These are phyloP conservation scores for Botryosphaeria dothidea DNA, from an alignment of 2,329 filamentous ascomycete genomes.

Conservation along the genomic window DNA sequence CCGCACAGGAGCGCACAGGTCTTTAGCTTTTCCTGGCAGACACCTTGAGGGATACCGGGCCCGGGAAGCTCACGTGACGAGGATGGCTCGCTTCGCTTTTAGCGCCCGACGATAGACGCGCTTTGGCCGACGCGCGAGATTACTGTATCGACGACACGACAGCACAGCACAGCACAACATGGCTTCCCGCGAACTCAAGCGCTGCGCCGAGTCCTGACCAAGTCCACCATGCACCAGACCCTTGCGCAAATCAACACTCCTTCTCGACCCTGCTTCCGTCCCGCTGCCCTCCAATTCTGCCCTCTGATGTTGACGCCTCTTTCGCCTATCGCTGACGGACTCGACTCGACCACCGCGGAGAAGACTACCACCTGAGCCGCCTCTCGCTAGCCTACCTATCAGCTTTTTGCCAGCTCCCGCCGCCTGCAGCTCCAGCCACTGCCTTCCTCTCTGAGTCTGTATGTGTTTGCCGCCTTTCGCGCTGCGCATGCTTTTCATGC, in stretches of 20 bases:
- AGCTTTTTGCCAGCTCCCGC: not conserved
- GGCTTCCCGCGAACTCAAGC: not conserved
- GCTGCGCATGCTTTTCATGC: not conserved
- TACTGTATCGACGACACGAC: conserved; percentile 7
- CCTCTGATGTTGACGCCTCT: conserved; percentile 12
- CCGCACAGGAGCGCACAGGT: not conserved
- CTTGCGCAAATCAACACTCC: not conserved
- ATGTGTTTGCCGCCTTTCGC: not conserved
- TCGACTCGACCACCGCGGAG: conserved; percentile 1
- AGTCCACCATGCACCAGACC: conserved; percentile 7
- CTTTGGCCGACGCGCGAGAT: conserved; percentile 1
- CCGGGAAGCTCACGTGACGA: not conserved
- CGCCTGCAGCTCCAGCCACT: not conserved
- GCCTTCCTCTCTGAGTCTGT: not conserved
- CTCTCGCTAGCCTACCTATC: conserved; percentile 11
- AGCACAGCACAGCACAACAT: not conserved
- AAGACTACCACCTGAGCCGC: conserved; percentile 12
- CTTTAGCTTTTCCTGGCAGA: not conserved
- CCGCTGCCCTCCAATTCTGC: not conserved
- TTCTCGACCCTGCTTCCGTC: not conserved
- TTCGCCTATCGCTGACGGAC: conserved; percentile 6
- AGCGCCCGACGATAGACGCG: conserved; percentile 12
- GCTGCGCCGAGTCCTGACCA: conserved; percentile 5
- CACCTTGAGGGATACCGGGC: not conserved
- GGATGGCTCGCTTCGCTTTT: conserved; percentile 3